phyloP scores from a whole-genome alignment of 2,329 filamentous ascomycete genomes.

The Xylariaceae sp. region DNA sequence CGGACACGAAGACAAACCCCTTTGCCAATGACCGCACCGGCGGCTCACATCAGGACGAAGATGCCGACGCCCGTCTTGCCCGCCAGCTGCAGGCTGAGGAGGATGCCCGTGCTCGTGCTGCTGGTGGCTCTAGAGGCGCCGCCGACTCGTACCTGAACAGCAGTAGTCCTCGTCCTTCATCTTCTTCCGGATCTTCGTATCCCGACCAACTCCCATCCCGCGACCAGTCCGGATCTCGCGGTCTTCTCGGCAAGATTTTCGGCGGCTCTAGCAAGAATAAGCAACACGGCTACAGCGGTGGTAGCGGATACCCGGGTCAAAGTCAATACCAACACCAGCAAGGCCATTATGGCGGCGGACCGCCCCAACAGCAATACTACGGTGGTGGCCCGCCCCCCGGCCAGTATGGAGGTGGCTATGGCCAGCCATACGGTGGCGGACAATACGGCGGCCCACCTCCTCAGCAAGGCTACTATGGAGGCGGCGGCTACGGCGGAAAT shows the following conservation, averaged over 20 bases:
- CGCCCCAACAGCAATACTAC: slow-evolving; percentile 32
- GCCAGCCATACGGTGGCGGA: slow-evolving; percentile 34
- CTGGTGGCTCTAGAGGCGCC: slow-evolving; percentile 22
- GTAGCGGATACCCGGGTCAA: slow-evolving; percentile 29
- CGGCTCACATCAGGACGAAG: slow-evolving; percentile 27
- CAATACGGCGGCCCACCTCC: slow-evolving; percentile 20
- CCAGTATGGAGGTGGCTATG: slow-evolving; percentile 33
- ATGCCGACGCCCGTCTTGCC: slow-evolving; percentile 52
- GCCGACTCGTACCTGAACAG: slow-evolving; percentile 30
- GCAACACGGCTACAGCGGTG: slow-evolving; percentile 18
- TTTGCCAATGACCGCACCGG: slow-evolving; percentile 46
- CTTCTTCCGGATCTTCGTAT: slow-evolving; percentile 26
- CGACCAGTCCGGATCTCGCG: slow-evolving; percentile 39
- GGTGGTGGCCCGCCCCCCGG: slow-evolving; percentile 22
- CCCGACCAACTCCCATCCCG: slow-evolving; percentile 43
- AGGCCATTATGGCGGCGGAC: slow-evolving; percentile 28
- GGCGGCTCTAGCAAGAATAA: slow-evolving; percentile 29
- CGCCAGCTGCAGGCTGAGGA: slow-evolving; percentile 80
- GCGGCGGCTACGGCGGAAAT: slow-evolving; percentile 22
- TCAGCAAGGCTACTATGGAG: slow-evolving; percentile 14
- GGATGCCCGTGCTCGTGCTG: slow-evolving; percentile 54
- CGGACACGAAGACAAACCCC: slow-evolving; percentile 66
- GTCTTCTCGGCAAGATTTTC: slow-evolving; percentile 32
- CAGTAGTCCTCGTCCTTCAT: slow-evolving; percentile 28
- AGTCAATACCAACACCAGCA: slow-evolving; percentile 29